These are phyloP conservation scores for Cladophialophora yegresii DNA, from an alignment of 2,329 filamentous ascomycete genomes.

Conservation along the genomic window DNA sequence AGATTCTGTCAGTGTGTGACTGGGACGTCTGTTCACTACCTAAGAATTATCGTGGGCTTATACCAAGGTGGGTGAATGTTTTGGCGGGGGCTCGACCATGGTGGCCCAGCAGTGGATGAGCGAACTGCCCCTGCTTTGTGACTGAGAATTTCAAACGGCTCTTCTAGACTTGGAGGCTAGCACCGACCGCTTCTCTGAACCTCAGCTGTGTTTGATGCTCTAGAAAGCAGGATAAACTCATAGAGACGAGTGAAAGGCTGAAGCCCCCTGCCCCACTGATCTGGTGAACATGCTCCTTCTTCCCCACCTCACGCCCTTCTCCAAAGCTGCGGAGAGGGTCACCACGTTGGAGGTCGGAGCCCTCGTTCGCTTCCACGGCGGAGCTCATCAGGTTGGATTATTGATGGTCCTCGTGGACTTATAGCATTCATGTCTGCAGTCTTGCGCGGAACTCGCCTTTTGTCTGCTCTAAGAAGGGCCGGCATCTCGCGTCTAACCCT, in stretches of 20 bases:
- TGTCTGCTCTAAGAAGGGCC: neutral
- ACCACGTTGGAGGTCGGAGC: neutral
- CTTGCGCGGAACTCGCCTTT: neutral
- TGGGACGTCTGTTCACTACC: neutral
- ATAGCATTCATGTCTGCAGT: neutral
- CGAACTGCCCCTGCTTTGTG: neutral
- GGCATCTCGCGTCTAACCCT: neutral
- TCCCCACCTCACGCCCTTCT: conserved; percentile 2
- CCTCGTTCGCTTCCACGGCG: neutral
- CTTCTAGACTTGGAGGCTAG: neutral
- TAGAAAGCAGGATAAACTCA: neutral
- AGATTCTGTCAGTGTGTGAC: conserved; percentile 3
- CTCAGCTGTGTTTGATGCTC: neutral
- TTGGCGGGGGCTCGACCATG: conserved; percentile 14
- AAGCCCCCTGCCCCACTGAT: neutral
- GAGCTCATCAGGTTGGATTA: neutral
- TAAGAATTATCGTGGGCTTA: conserved; percentile 17
- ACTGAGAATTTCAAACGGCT: neutral
- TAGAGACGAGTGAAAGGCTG: conserved; percentile 5
- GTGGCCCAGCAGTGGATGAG: neutral
- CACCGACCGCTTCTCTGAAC: neutral
- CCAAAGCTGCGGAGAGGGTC: conserved; percentile 2
- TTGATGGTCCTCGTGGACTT: neutral
- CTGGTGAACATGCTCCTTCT: neutral
- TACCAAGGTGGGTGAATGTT: conserved; percentile 24